These are phyloP conservation scores for Paramecium caudatum DNA, from an alignment of 73 alveolate genomes.

Conservation along the genomic window DNA sequence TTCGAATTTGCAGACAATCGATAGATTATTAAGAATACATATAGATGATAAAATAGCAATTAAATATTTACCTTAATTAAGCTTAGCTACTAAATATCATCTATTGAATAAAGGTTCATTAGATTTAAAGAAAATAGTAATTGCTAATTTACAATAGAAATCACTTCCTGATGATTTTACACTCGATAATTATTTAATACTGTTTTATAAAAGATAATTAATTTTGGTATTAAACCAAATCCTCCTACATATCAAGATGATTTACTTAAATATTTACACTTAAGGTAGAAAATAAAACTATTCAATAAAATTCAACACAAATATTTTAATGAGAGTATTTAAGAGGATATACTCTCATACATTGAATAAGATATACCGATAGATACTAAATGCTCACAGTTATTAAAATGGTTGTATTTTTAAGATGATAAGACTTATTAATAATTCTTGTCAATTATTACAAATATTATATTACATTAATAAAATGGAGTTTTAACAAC, in stretches of 20 bases:
- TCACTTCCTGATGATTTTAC: slow-evolving; percentile 7
- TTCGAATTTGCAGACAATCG: not conserved
- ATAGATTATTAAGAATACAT: not conserved
- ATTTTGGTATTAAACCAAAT: slow-evolving; percentile 7
- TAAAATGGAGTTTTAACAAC: slow-evolving; percentile 15
- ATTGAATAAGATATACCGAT: not conserved
- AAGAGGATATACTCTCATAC: not conserved
- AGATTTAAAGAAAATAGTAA: not conserved
- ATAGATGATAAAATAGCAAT: not conserved
- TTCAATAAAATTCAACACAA: slow-evolving; percentile 12
- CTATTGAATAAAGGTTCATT: slow-evolving; percentile 17
- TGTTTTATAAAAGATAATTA: not conserved
- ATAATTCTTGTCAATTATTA: not conserved
- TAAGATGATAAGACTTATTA: slow-evolving; percentile 33
- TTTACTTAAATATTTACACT: not conserved
- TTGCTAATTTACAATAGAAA: not conserved
- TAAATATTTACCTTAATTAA: slow-evolving; percentile 2
- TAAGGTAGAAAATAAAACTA: not conserved
- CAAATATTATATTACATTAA: not conserved
- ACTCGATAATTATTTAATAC: not conserved
- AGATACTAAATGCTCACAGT: not conserved
- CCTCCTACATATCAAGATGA: not conserved
- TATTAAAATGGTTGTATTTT: slow-evolving; percentile 59
- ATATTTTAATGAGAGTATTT: slow-evolving; percentile 15
- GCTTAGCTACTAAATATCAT: slow-evolving; percentile 43